Base-by-base conservation (phyloP, 768 basidiomycete genomes). In the Suillus alpinus region DNA sequence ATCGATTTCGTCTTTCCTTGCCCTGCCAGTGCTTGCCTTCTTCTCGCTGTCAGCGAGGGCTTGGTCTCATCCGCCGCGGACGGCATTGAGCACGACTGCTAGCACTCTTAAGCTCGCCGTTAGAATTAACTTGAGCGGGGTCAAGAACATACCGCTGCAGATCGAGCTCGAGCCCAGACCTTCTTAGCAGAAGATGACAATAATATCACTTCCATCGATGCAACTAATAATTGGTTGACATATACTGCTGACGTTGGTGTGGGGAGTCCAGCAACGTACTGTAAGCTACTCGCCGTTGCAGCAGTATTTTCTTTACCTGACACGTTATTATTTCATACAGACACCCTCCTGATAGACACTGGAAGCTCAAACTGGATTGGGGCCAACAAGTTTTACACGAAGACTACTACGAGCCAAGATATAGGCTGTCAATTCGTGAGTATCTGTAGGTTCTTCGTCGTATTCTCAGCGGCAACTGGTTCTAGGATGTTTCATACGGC, bases 301-400 rank as follows among this genome's bases (percentile, higher is more conserved):
- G 26, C 23, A 8, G 31, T n/a, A 29, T 10, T 23, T 32, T 14
- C 37, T 29, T 32, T 10, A 23, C 9, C 13, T 32, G 31, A 44
- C 2, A 6, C 2, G 4, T 1, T 26, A 5, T n/a, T 23, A 44
- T 49, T 18, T 32, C 6, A 29, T 39, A 16, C 23, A 71, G 71
- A 66, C 49, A 53, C 57, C 23, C 63, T 67, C 39, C 13, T 65
- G 31, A 14, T 50, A 40, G 39, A 43, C 65, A 66, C 53, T 65
- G 80, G 69, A 65, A 77, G 71, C 72, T 79, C 72, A 58, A 80
- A 80, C 26, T 85, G 83, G 84, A 69, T 84, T 29, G 84, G 83
- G 40, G 84, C 83, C 7, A 72, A 68, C 62, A 76, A 73, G 68
- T 58, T 66, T 52, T 86, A 80, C 67, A 68, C 58, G 4, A 74